phyloP scores from a whole-genome alignment of 768 basidiomycete genomes.

The Phallus indusiatus region DNA sequence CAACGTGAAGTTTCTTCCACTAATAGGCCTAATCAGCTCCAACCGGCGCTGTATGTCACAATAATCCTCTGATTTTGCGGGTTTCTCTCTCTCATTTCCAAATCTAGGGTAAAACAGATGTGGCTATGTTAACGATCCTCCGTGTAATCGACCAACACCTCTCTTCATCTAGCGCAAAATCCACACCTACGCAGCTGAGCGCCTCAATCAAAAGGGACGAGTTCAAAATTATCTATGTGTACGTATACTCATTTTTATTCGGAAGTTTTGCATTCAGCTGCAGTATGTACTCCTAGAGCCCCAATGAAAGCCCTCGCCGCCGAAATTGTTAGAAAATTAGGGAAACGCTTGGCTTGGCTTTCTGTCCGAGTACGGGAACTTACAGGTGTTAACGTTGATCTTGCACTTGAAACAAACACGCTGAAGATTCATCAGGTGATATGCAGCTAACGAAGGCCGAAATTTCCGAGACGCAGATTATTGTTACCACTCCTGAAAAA shows the following conservation, averaged over 20 bases:
- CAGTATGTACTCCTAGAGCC: slow-evolving; percentile 41
- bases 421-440: slow-evolving; percentile 50
- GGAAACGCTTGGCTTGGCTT: slow-evolving; percentile 86
- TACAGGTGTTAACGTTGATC: slow-evolving; percentile 46
- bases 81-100: neutral
- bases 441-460: slow-evolving; percentile 96
- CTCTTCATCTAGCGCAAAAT: slow-evolving; percentile 19
- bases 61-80: no score
- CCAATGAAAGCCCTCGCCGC: slow-evolving; percentile 98
- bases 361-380: slow-evolving; percentile 80
- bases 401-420: no score
- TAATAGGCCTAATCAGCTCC: slow-evolving; percentile 65
- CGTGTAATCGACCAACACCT: slow-evolving; percentile 76
- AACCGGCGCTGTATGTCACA: slow-evolving; percentile 79
- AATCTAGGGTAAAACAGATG: slow-evolving; percentile 92
- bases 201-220: slow-evolving; percentile 53
- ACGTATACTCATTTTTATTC: neutral
- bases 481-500: slow-evolving; percentile 98
- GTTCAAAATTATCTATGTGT: slow-evolving; percentile 99
- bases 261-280: neutral
- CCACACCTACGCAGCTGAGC: slow-evolving; percentile 24
- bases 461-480: slow-evolving; percentile 92
- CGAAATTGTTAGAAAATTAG: slow-evolving; percentile 88
- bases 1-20: no score
- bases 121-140: slow-evolving; percentile 89